Evolutionary conservation across 1,284 basidiomycete genomes (phyloP).

Genomic region (Ganoderma multipileum): DNA sequence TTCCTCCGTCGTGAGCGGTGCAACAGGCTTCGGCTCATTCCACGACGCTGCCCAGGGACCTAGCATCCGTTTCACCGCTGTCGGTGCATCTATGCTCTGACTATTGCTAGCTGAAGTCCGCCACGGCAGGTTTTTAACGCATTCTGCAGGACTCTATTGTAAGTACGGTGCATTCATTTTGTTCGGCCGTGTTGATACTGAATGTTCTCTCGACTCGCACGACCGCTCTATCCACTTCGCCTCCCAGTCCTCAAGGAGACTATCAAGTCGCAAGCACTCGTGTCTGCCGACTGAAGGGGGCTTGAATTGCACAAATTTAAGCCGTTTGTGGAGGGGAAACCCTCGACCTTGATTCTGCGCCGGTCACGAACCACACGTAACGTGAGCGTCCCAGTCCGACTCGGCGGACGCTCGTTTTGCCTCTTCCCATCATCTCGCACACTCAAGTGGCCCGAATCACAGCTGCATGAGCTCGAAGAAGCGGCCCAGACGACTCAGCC

Average conservation of each 20-base stretch:
- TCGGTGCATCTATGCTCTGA: constrained; percentile 17
- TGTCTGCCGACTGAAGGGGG: constrained; percentile 16
- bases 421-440: constrained; percentile 35
- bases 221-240: constrained; percentile 1
- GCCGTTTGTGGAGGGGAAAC: constrained; percentile 28
- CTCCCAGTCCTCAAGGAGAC: constrained; percentile 3
- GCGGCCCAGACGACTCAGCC: constrained; percentile 36
- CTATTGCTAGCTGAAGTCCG: constrained; percentile 8
- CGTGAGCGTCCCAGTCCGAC: constrained; percentile 35
- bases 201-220: constrained; percentile 21
- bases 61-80: constrained; percentile 5
- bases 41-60: constrained; percentile 18
- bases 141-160: constrained; percentile 10
- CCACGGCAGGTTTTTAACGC: constrained; percentile 6
- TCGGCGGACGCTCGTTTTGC: constrained; percentile 29
- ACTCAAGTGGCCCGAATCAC: constrained; percentile 6
- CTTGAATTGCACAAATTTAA: constrained; percentile 21
- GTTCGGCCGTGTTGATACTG: constrained; percentile 4
- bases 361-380: constrained; percentile 40
- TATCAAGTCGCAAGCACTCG: constrained; percentile 8
- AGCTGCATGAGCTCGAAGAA: constrained; percentile 27
- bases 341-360: constrained; percentile 38
- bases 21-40: constrained; percentile 24
- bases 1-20: constrained; percentile 18
- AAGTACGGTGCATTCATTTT: constrained; percentile 18